These are phyloP conservation scores for Starmera caribaea DNA, from an alignment of 805 yeast species.

Conservation along the genomic window DNA sequence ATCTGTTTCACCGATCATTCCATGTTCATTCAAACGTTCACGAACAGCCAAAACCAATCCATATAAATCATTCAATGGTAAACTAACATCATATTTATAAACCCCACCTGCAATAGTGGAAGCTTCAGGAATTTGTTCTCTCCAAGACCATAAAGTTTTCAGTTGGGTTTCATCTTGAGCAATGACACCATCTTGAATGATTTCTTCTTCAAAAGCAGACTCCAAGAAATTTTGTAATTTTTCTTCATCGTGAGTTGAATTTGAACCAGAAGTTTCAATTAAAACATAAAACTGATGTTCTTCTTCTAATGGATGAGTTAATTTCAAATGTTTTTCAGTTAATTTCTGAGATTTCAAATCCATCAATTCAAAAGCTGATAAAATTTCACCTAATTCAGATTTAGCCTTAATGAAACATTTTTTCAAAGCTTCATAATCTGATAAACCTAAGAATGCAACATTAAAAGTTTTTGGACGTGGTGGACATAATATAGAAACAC, in stretches of 20 bases:
- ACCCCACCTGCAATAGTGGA: slow-evolving; percentile 84
- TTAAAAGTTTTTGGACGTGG: slow-evolving; percentile 78
- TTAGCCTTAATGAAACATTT: slow-evolving; percentile 73
- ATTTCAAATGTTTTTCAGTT: slow-evolving; percentile 50
- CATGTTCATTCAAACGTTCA: slow-evolving; percentile 43
- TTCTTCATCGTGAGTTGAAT: slow-evolving; percentile 85
- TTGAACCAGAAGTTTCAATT: slow-evolving; percentile 95
- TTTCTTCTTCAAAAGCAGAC: slow-evolving; percentile 70
- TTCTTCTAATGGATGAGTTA: slow-evolving; percentile 70
- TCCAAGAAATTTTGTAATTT: slow-evolving; percentile 83
- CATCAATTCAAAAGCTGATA: slow-evolving; percentile 93
- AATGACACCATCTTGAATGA: slow-evolving; percentile 87
- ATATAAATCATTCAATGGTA: slow-evolving; percentile 76
- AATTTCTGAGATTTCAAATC: slow-evolving; percentile 61
- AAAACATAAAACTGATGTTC: slow-evolving; percentile 83
- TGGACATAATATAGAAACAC: slow-evolving; percentile 83
- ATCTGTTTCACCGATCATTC: slow-evolving; percentile 53
- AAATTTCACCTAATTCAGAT: slow-evolving; percentile 68
- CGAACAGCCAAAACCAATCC: slow-evolving; percentile 75
- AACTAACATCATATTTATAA: slow-evolving; percentile 91
- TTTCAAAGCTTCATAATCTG: slow-evolving; percentile 76
- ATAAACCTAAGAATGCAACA: slow-evolving; percentile 81
- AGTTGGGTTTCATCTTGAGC: slow-evolving; percentile 93
- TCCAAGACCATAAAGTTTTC: slow-evolving; percentile 84
- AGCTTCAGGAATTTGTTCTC: slow-evolving; percentile 91